Evolutionary conservation across 495 filamentous ascomycete genomes (phyloP).

Genomic region (Durotheca rogersii): DNA sequence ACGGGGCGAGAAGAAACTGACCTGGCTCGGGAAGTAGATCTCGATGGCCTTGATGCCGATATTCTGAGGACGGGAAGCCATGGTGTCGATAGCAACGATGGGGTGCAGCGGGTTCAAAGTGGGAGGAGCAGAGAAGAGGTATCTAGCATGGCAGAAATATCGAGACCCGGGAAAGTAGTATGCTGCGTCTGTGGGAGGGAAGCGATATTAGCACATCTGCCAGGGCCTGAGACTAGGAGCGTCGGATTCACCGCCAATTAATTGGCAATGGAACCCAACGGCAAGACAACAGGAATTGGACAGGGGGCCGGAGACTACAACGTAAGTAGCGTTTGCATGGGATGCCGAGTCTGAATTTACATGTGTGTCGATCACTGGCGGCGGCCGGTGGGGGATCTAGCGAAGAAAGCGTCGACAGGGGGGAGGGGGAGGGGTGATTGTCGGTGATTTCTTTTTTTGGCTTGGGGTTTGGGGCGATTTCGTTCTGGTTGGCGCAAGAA

Average conservation of each 20-base stretch:
- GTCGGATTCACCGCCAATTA: conserved; percentile 31
- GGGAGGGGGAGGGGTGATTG: not conserved
- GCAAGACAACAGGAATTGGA: conserved; percentile 19
- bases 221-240: conserved; percentile 13
- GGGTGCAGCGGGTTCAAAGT: not conserved
- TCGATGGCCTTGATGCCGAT: conserved; percentile 99
- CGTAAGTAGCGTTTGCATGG: conserved; percentile 14
- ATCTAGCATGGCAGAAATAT: conserved; percentile 21
- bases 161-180: conserved; percentile 12
- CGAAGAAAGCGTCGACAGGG: not conserved
- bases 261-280: conserved; percentile 30
- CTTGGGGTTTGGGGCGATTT: too few species aligned
- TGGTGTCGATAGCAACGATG: conserved; percentile 51
- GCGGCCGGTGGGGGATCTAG: conserved; percentile 18
- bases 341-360: conserved; percentile 20
- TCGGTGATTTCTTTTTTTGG: too few species aligned
- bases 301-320: too few species aligned
- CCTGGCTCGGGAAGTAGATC: conserved; percentile 96
- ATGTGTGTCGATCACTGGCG: conserved; percentile 27
- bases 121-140: conserved; percentile 28
- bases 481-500: too few species aligned
- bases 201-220: conserved; percentile 19
- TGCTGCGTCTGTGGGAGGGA: conserved; percentile 21
- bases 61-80: conserved; percentile 89
- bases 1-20: conserved; percentile 45